Percentiles rank a stretch among this genome's conserved stretches.
phyloP scores from a whole-genome alignment of 768 basidiomycete genomes.

The Tylopilus sp. region DNA sequence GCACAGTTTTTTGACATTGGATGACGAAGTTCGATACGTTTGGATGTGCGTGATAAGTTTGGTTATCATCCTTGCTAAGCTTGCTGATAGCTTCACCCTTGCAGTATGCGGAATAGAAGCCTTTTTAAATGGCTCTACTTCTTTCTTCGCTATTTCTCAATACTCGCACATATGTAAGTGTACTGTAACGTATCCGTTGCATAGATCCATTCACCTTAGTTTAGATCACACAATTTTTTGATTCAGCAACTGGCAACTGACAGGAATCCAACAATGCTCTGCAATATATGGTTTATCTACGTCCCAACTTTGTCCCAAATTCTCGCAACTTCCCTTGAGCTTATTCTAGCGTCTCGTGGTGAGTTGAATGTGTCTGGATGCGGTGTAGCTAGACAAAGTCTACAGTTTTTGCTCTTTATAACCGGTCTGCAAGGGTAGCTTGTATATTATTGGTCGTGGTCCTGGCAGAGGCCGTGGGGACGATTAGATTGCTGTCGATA shows the following conservation, averaged over 20 bases:
- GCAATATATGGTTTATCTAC: conserved; percentile 13
- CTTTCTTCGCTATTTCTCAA: conserved; percentile 24
- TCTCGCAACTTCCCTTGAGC: conserved; percentile 11
- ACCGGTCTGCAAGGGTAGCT: conserved; percentile 12
- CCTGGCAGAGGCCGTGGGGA: background rate
- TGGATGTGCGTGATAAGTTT: conserved; percentile 19
- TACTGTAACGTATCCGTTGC: background rate
- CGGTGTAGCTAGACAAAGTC: background rate
- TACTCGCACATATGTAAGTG: conserved; percentile 22
- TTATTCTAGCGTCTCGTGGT: conserved; percentile 19
- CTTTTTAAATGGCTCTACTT: conserved; percentile 31
- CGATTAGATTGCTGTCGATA: conserved; percentile 1
- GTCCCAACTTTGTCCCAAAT: background rate
- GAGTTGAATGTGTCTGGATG: background rate
- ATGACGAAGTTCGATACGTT: conserved; percentile 20
- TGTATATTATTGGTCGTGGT: conserved; percentile 6
- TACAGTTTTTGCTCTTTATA: conserved; percentile 21
- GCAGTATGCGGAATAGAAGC: conserved; percentile 24
- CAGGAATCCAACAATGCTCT: conserved; percentile 7
- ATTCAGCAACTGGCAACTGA: conserved; percentile 7
- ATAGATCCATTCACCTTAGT: background rate
- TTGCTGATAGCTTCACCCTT: background rate
- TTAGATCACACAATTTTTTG: conserved; percentile 15
- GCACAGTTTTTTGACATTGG: conserved; percentile 11
- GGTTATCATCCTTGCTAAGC: background rate